Percentiles rank a stretch among this genome's conserved stretches.
Evolutionary conservation across 495 filamentous ascomycete species (phyloP).

Genomic region (Tuber microsphaerosporum): DNA sequence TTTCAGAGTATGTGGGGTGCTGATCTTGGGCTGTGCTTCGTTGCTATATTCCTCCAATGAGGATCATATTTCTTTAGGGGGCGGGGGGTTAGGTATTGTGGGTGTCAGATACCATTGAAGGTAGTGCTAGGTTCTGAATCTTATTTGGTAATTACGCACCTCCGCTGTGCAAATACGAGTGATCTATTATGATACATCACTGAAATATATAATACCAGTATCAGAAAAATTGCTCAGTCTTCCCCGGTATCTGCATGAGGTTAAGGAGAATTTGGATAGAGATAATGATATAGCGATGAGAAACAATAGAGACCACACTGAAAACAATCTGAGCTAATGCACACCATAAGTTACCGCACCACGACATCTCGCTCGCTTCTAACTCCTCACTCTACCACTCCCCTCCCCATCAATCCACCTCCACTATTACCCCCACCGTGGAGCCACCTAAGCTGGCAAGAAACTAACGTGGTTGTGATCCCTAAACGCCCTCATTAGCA

Average conservation of each 20-base stretch:
- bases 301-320: neutral
- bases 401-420: neutral
- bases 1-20: too few relatives aligned
- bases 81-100: too few relatives aligned
- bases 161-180: too few relatives aligned
- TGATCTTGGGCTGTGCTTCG: too few relatives aligned
- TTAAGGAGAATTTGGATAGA: neutral
- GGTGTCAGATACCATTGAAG: too few relatives aligned
- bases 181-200: too few relatives aligned
- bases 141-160: too few relatives aligned
- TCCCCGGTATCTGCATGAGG: neutral
- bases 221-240: neutral
- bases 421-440: neutral
- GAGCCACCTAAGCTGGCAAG: slow-evolving; percentile 2
- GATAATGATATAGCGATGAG: neutral
- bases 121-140: too few relatives aligned
- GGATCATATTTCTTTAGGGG: too few relatives aligned
- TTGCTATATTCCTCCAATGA: too few relatives aligned
- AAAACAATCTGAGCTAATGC: neutral
- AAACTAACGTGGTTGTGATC: slow-evolving; percentile 18
- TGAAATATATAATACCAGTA: too few relatives aligned
- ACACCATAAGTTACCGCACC: neutral
- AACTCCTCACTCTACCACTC: neutral
- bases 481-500: slow-evolving; percentile 5
- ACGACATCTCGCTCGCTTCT: neutral